Evolutionary conservation across 1,139 yeast genomes (phyloP), one percentile per base, ranked within the genome.

Genomic region (Suhomyces coccinellae): DNA sequence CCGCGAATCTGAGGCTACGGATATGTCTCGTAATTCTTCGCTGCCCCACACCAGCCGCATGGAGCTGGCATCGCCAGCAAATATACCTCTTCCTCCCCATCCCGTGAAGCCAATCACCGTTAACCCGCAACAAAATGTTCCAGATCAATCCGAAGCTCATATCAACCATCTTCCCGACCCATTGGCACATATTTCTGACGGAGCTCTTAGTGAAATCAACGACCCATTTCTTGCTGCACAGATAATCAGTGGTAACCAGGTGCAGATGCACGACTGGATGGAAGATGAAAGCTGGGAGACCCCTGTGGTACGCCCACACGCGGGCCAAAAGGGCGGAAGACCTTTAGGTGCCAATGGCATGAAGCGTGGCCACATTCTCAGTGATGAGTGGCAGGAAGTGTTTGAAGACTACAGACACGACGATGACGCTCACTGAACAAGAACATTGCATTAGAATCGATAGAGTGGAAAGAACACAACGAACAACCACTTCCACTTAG

Each of bases 231-330:
- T 67, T 41, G 77, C 78, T 3, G 79, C 79, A 4, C 61, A 67
- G 47, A 58, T 73, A 5, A 57, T 71, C 9, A 70, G 75, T 53
- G 79, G 79, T 0, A 67, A 71, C 39, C 79, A 74, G 52, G 75
- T 73, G 16, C 55, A 59, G 34, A 43, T 59, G 2, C 30, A 46
- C 3, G 66, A 65, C 46, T 74, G 79, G 79, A 58, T 68, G 55
- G 72, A 63, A 33, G 65, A 58, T 39, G 69, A 63, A 40, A 63
- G 59, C 38, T 69, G 72, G 69, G 41, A 41, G 22, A 34, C 24
- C 11, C 29, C 36, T 1, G 46, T 22, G 51, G n/a, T 37, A 45
- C n/a, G 30, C 42, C 45, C 46, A 5, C 24, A 15, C 8, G 26
- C 48, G 39, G 50, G 55, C 22, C 14, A 26, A 11, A 4, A 20